These are phyloP conservation scores for Capsella bursapastoris DNA, from an alignment of 345 rosid genomes.

Conservation along the genomic window DNA sequence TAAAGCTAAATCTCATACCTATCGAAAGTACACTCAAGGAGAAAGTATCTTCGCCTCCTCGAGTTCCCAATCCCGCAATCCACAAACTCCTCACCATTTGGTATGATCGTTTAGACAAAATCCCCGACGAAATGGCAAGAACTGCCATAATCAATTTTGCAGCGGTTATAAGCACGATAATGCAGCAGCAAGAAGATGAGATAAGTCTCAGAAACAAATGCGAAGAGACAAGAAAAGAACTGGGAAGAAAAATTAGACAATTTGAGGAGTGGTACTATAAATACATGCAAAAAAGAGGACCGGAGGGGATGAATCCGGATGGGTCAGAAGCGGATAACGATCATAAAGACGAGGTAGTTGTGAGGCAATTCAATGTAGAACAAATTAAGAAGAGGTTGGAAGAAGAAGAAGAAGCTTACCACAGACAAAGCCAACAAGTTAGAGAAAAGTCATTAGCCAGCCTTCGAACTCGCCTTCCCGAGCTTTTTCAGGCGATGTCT, in stretches of 20 bases:
- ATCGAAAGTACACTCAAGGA: constrained; percentile 87
- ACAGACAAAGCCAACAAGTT: constrained; percentile 65
- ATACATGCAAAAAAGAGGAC: constrained; percentile 52
- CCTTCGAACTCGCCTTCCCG: constrained; percentile 73
- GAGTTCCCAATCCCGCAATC: constrained; percentile 69
- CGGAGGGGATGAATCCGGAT: constrained; percentile 59
- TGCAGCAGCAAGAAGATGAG: constrained; percentile 72
- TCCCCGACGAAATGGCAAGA: constrained; percentile 76
- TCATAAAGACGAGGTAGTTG: constrained; percentile 53
- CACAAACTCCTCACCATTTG: constrained; percentile 66
- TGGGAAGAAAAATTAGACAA: constrained; percentile 55
- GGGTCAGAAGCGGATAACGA: constrained; percentile 45
- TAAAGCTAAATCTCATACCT: constrained; percentile 79
- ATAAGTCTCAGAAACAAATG: constrained; percentile 61
- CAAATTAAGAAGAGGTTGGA: constrained; percentile 54
- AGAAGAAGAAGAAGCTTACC: constrained; percentile 71
- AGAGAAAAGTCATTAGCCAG: constrained; percentile 80
- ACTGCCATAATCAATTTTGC: constrained; percentile 64
- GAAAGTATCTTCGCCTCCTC: constrained; percentile 89
- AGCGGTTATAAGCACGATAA: constrained; percentile 64
- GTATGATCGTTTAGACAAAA: constrained; percentile 62
- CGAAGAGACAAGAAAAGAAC: constrained; percentile 65
- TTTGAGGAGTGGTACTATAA: constrained; percentile 73
- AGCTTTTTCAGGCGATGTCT: constrained; percentile 66
- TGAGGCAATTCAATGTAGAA: constrained; percentile 59